Percentiles rank a stretch among this genome's conserved stretches.
phyloP scores from a whole-genome alignment of 2,329 filamentous ascomycete genomes.

The Xylaria hypoxylon region DNA sequence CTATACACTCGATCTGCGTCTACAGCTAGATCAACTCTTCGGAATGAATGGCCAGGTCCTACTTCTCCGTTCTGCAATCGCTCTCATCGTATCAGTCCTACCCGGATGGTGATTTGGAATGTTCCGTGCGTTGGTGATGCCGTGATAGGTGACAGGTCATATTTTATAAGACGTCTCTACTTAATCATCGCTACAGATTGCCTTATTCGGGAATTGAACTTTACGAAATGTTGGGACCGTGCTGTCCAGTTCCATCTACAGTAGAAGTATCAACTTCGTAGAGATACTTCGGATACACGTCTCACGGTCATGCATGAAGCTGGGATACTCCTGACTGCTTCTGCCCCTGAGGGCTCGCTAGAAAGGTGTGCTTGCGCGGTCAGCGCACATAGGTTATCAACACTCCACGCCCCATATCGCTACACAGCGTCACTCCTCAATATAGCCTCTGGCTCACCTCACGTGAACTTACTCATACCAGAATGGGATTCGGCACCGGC shows the following conservation, averaged over 20 bases:
- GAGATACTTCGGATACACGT: constrained; percentile 31
- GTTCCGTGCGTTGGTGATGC: constrained; percentile 5
- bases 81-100: constrained; percentile 24
- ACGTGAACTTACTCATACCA: constrained; percentile 42
- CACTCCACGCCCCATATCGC: constrained; percentile 14
- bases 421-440: constrained; percentile 23
- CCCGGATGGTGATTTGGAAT: constrained; percentile 25
- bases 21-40: constrained; percentile 6
- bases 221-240: constrained; percentile 10
- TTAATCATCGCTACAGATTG: constrained; percentile 40
- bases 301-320: constrained; percentile 28
- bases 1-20: too few relatives aligned
- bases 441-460: constrained; percentile 45
- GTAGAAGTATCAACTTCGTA: constrained; percentile 32
- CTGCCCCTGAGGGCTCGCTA: constrained; percentile 22
- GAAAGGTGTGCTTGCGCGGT: constrained; percentile 29
- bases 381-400: constrained; percentile 24
- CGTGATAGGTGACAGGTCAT: constrained; percentile 35
- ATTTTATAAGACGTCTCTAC: constrained; percentile 19
- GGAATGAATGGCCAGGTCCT: not conserved
- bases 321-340: constrained; percentile 38
- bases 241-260: not conserved
- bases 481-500: constrained; percentile 42
- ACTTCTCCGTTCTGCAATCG: constrained; percentile 2
- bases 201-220: constrained; percentile 30